Evolutionary conservation across 306 rosid species (phyloP).

Genomic region (Cucurbita moschata): DNA sequence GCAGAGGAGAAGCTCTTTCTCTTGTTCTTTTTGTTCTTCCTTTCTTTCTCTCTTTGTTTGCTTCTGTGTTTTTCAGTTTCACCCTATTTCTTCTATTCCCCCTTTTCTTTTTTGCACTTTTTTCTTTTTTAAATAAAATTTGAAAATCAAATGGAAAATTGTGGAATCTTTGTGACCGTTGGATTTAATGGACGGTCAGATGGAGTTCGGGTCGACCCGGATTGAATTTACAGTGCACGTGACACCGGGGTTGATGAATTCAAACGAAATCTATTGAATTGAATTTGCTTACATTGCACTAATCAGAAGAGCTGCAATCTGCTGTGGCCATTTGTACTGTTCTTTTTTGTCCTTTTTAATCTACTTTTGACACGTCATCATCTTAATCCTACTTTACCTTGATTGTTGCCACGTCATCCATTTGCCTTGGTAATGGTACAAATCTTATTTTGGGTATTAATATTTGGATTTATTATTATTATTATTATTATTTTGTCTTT

Average conservation of each 20-base stretch:
- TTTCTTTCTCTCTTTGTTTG: slow-evolving; percentile 2
- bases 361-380: not conserved
- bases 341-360: not conserved
- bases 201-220: not conserved
- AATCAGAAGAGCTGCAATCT: not conserved
- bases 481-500: too few species aligned
- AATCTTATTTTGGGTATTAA: too few species aligned
- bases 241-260: slow-evolving; percentile 1
- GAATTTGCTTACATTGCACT: not conserved
- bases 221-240: not conserved
- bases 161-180: not conserved
- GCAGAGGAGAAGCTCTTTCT: not conserved
- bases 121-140: not conserved
- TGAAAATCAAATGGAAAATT: not conserved
- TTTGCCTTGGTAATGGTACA: not conserved
- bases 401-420: not conserved
- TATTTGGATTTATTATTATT: too few species aligned
- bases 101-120: not conserved
- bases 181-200: slow-evolving; percentile 11
- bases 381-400: not conserved
- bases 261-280: slow-evolving; percentile 4
- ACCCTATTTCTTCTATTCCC: not conserved
- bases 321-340: not conserved
- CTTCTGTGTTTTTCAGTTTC: slow-evolving; percentile 3
- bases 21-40: not conserved